These are phyloP conservation scores for Haberlea rhodopensis DNA, from an alignment of 257 asterid species.

Conservation along the genomic window DNA sequence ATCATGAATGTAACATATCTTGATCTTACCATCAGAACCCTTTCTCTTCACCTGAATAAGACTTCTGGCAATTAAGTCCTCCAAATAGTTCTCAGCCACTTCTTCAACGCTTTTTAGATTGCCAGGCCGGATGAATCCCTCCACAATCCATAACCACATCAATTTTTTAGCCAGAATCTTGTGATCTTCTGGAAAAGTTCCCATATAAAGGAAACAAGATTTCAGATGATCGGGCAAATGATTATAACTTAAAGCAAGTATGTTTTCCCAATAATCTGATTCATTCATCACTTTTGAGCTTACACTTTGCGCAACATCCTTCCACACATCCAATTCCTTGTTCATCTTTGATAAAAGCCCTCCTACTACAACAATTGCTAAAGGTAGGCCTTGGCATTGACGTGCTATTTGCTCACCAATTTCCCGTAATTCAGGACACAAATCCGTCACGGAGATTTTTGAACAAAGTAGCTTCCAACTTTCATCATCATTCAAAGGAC, in stretches of 20 bases:
- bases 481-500: constrained; percentile 13
- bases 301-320: constrained; percentile 18
- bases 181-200: constrained; percentile 24
- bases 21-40: constrained; percentile 25
- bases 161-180: constrained; percentile 18
- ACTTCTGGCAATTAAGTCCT: constrained; percentile 27
- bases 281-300: constrained; percentile 21
- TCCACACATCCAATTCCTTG: constrained; percentile 16
- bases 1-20: constrained; percentile 33
- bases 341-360: constrained; percentile 27
- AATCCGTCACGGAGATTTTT: constrained; percentile 16
- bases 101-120: constrained; percentile 24
- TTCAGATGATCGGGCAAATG: constrained; percentile 27
- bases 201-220: constrained; percentile 26
- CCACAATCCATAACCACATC: constrained; percentile 29
- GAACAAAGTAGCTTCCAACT: constrained; percentile 29
- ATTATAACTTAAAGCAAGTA: constrained; percentile 28
- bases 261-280: constrained; percentile 7
- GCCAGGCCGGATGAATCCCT: constrained; percentile 25
- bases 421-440: constrained; percentile 15
- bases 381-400: constrained; percentile 32
- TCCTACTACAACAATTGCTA: constrained; percentile 25
- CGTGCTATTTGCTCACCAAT: constrained; percentile 26
- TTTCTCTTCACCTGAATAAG: constrained; percentile 24
- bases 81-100: constrained; percentile 25